Evolutionary conservation across 2,329 filamentous ascomycete species (phyloP).

Genomic region (Celoporthe dispersa): DNA sequence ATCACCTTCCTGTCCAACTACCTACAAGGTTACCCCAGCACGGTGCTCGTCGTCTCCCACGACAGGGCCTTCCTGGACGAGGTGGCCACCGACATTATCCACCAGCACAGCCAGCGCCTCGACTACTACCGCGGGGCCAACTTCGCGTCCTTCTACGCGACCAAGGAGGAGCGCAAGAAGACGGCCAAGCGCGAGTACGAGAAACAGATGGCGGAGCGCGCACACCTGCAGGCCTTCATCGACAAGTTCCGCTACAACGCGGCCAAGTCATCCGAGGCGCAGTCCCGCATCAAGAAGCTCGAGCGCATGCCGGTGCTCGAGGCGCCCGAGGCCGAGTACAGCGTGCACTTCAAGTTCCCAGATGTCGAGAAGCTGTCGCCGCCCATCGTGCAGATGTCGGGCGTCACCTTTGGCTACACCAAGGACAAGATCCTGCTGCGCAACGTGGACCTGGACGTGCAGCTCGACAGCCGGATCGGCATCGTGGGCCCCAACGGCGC

Average conservation of each 20-base stretch:
- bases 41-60: conserved; percentile 95
- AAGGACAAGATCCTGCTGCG: conserved; percentile 77
- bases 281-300: conserved; percentile 98
- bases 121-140: conserved; percentile 99
- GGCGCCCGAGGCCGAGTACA: conserved; percentile 90
- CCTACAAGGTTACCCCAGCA: conserved; percentile 91
- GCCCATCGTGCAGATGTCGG: conserved; percentile 96
- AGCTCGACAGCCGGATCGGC: conserved; percentile 96
- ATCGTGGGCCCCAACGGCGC: conserved; percentile 99
- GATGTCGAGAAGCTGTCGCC: conserved; percentile 97
- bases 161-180: conserved; percentile 96
- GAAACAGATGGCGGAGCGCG: conserved; percentile 93
- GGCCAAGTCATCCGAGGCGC: conserved; percentile 96
- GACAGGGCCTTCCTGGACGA: conserved; percentile 99
- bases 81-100: conserved; percentile 98
- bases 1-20: conserved; percentile 98
- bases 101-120: conserved; percentile 94
- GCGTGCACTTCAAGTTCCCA: conserved; percentile 94
- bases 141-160: conserved; percentile 96
- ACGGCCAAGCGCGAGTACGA: conserved; percentile 96
- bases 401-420: conserved; percentile 87
- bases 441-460: conserved; percentile 93
- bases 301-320: conserved; percentile 95
- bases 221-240: conserved; percentile 96
- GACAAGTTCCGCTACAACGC: conserved; percentile 99